phyloP scores from a whole-genome alignment of 495 filamentous ascomycete species.

The Margaritispora aquatica region DNA sequence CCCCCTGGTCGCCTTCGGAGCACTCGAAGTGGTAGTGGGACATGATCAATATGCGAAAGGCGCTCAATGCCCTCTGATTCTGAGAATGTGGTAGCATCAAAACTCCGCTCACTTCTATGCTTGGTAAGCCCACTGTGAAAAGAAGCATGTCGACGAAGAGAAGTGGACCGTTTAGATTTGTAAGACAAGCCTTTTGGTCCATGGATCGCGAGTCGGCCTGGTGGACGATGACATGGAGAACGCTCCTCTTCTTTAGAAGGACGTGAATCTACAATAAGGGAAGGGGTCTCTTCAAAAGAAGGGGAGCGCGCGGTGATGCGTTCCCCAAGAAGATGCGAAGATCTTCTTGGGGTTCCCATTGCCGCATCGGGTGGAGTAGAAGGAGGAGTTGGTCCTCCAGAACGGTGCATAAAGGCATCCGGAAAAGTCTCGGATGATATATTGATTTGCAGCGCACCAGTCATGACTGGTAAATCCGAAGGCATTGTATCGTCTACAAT shows the following conservation, averaged over 20 bases:
- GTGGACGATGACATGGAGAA: conserved; percentile 35
- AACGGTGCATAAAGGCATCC: conserved; percentile 37
- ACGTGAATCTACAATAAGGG: conserved; percentile 13
- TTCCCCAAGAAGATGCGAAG: conserved; percentile 41
- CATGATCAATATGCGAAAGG: conserved; percentile 14
- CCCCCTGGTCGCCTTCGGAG: conserved; percentile 85
- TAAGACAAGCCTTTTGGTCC: conserved; percentile 10
- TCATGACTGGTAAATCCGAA: conserved; percentile 37
- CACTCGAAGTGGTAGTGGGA: conserved; percentile 48
- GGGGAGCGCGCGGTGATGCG: conserved; percentile 21
- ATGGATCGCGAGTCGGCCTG: conserved; percentile 2
- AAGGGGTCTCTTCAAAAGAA: conserved; percentile 28
- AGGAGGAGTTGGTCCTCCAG: conserved; percentile 43
- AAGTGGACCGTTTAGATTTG: conserved; percentile 23
- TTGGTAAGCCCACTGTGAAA: conserved; percentile 66
- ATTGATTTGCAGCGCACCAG: conserved; percentile 38
- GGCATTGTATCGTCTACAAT: conserved; percentile 70
- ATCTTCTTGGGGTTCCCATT: conserved; percentile 38
- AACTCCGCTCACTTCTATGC: conserved; percentile 50
- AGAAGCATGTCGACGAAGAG: conserved; percentile 49
- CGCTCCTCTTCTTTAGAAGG: conserved; percentile 19
- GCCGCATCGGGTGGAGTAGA: conserved; percentile 41
- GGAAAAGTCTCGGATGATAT: conserved; percentile 43
- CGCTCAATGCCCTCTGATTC: conserved; percentile 23
- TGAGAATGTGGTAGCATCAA: conserved; percentile 53